Base-by-base conservation (phyloP, 1,284 basidiomycete species). In the Limonomyces culmigenus region DNA sequence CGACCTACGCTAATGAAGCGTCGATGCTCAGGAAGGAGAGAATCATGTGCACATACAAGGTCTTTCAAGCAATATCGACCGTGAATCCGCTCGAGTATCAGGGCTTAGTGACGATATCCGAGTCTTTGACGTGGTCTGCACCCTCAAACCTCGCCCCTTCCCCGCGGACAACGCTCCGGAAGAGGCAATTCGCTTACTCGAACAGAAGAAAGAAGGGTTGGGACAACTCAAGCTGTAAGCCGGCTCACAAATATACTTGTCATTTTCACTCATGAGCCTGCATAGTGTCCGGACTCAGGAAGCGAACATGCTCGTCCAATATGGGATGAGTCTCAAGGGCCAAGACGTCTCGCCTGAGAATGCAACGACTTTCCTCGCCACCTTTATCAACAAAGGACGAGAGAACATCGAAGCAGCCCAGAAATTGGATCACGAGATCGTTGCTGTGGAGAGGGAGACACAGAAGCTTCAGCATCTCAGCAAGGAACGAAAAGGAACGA, bases 41-140 rank as follows among this genome's bases (percentile, higher is more conserved):
- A 71, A 63, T 42, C 61, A 63, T 42, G 44, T 72, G 33, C 52
- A 59, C 35, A 64, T 72, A 29, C 52, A 43, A 18, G 55, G 56
- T 29, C 54, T 74, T 6, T 54, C 69, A 4, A 59, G 58, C 42
- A 53, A 49, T 21, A 60, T 70, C 35, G 65, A 68, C 41, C 56
- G 55, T 0, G 53, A 68, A 11, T 66, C 65, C 15, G 55, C 63
- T 21, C 56, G 68, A 21, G 57, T 71, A 13, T 61, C 62, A 33
- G 64, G 62, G 4, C 49, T 69, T n/a, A 57, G 54, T 15, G 49
- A 38, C 2, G 40, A 58, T 20, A 59, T 61, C 4, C 61, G 62
- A 37, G 51, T 73, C 10, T 60, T 60, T 38, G 67, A 69, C 47
- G 61, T 70, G 15, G 58, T 63, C 6, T 67, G 59, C 46, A 60